Conservation (phyloP, 371 early-diverging fungal species). For the Syncephalastrum racemosum region DNA sequence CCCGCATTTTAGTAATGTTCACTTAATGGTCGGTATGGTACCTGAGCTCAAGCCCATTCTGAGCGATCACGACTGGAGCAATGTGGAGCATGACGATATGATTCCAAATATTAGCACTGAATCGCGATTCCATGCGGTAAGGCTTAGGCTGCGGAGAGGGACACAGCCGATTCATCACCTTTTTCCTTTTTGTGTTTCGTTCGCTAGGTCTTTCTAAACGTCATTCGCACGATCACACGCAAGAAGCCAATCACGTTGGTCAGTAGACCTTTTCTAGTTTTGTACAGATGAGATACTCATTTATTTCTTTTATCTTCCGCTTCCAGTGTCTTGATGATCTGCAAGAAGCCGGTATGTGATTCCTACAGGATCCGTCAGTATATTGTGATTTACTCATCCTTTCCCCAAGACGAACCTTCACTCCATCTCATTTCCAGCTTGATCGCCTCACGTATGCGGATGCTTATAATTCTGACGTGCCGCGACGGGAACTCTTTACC, state of each 20-base stretch:
- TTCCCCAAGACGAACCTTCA: constrained; percentile 38
- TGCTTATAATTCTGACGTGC: constrained; percentile 43
- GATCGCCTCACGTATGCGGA: constrained; percentile 29
- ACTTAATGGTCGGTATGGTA: constrained; percentile 39
- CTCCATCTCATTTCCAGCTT: constrained; percentile 37
- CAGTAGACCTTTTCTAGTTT: constrained; percentile 2
- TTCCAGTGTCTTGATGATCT: constrained; percentile 48
- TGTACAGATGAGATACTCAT: neutral
- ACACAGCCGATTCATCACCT: neutral
- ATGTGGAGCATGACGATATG: constrained; percentile 26
- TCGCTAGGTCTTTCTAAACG: constrained; percentile 37
- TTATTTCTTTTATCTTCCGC: neutral
- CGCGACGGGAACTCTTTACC: constrained; percentile 36
- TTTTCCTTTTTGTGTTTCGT: constrained; percentile 15
- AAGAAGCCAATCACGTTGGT: constrained; percentile 44
- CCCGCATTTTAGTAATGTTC: constrained; percentile 41
- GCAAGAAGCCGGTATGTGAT: constrained; percentile 40
- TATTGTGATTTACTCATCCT: neutral
- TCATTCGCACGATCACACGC: constrained; percentile 38
- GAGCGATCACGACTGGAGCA: constrained; percentile 21
- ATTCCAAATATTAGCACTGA: constrained; percentile 32
- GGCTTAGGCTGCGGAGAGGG: neutral
- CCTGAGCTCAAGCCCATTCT: constrained; percentile 45
- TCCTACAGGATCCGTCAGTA: neutral
- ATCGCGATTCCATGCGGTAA: constrained; percentile 42